phyloP scores from a whole-genome alignment of 331 rosid species.

The Dryas integrifolia region DNA sequence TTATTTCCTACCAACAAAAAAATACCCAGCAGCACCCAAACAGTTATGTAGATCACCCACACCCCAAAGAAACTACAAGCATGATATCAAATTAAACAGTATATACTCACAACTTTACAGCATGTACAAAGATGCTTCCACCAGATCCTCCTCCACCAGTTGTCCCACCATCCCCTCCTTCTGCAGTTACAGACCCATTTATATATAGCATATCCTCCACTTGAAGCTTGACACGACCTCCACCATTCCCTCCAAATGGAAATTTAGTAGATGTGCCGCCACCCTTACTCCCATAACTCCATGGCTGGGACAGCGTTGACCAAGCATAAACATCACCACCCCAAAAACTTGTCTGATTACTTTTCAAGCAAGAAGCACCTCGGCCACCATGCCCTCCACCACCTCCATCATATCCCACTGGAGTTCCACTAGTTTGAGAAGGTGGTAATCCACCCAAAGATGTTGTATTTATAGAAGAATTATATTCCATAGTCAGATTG shows the following conservation, averaged over 20 bases:
- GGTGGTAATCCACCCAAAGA: conserved; percentile 92
- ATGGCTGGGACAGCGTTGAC: conserved; percentile 80
- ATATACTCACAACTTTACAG: conserved; percentile 83
- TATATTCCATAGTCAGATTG: conserved; percentile 65
- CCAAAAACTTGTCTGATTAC: conserved; percentile 69
- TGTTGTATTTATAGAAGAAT: conserved; percentile 70
- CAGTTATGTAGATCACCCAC: background rate
- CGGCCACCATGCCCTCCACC: conserved; percentile 99
- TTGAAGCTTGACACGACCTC: conserved; percentile 77
- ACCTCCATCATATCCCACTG: conserved; percentile 78
- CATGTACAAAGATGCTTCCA: conserved; percentile 76
- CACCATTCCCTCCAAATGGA: conserved; percentile 85
- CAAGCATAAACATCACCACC: conserved; percentile 99
- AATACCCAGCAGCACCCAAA: background rate
- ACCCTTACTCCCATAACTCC: conserved; percentile 98
- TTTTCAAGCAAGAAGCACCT: conserved; percentile 88
- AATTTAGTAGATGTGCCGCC: conserved; percentile 57
- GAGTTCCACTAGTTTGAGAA: conserved; percentile 97
- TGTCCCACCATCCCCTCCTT: conserved; percentile 86
- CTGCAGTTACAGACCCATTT: conserved; percentile 78
- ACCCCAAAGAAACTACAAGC: conserved; percentile 14
- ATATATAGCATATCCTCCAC: conserved; percentile 64
- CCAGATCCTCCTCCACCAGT: conserved; percentile 97
- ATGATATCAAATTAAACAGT: background rate
- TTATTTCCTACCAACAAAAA: background rate